Evolutionary conservation across 2,329 filamentous ascomycete genomes (phyloP), one percentile per base, ranked within the genome.

Genomic region (Colletotrichum camelliae): DNA sequence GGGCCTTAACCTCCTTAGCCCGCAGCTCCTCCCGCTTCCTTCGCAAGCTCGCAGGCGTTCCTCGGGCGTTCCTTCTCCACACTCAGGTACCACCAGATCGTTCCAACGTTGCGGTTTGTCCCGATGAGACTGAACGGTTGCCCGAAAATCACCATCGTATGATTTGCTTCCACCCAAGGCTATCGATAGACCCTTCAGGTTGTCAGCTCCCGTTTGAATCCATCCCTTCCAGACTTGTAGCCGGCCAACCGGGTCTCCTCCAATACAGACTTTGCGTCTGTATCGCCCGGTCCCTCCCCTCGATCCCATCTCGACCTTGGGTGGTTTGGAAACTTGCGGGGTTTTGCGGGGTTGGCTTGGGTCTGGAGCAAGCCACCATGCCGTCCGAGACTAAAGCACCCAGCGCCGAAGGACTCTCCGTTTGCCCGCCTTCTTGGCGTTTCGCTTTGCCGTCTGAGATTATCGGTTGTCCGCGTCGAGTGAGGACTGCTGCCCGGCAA

Each of bases 301-400:
- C 24, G 61, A 61, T 43, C 72, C 52, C 58, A 70, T 71, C 52
- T 52, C 27, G 24, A n/a, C 69, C 72, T 43, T 27, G 12, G 16
- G 21, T 35, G 61, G 18, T 52, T 70, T 67, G 52, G 37, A 72
- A 74, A 55, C 67, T 29, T 74, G 72, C 61, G 72, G 72, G 72
- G 68, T 71, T 74, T 48, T 58, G 67, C 67, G 72, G 72, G 72
- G 67, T 70, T 65, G 48, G 43, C 67, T 43, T 24, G 24, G 1
- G 31, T 33, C 29, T 43, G n/a, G 48, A 37, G 65, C 55, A 39
- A 57, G 24, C 31, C 55, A 55, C 71, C 31, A 35, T 43, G 39
- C 31, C 52, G 29, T n/a, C 18, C 29, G 6, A 37, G n/a, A 48
- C 62, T 27, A 35, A 16, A 60, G 48, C 48, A n/a, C 65, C 37